phyloP scores from a whole-genome alignment of 345 rosid species.

The Populus ilicifolia region DNA sequence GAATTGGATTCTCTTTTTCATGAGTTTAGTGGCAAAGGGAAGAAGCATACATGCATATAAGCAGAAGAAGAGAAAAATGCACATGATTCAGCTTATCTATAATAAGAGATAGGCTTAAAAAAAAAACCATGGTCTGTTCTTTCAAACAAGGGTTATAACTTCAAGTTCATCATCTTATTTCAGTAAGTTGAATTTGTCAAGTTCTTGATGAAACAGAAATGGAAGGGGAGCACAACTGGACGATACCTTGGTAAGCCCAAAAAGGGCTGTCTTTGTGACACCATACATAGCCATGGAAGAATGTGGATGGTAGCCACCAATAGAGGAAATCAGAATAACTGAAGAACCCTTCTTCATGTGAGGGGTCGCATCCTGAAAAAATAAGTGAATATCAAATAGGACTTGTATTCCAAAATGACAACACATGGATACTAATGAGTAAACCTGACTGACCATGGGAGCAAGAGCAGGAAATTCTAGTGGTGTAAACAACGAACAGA shows the following conservation, averaged over 20 bases:
- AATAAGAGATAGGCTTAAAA: too few species aligned
- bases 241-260: constrained; percentile 80
- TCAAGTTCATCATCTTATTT: not conserved
- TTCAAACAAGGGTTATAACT: not conserved
- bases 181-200: not conserved
- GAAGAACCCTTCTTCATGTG: constrained; percentile 76
- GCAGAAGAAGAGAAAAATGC: too few species aligned
- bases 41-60: too few species aligned
- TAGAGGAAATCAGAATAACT: constrained; percentile 67
- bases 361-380: constrained; percentile 68
- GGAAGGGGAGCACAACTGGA: not conserved
- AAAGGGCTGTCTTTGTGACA: constrained; percentile 87
- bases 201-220: not conserved
- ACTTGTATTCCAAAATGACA: not conserved
- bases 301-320: constrained; percentile 59
- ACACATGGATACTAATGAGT: not conserved
- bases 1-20: too few species aligned
- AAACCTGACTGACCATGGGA: not conserved
- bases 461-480: not conserved
- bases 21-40: too few species aligned
- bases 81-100: too few species aligned
- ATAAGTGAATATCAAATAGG: not conserved
- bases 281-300: constrained; percentile 83
- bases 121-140: not conserved
- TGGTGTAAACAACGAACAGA: not conserved